A percentile compares a stretch with the other conserved stretches of the same genome.
Evolutionary conservation across 805 yeast genomes (phyloP).

Genomic region (Yamadazyma phyllophila): DNA sequence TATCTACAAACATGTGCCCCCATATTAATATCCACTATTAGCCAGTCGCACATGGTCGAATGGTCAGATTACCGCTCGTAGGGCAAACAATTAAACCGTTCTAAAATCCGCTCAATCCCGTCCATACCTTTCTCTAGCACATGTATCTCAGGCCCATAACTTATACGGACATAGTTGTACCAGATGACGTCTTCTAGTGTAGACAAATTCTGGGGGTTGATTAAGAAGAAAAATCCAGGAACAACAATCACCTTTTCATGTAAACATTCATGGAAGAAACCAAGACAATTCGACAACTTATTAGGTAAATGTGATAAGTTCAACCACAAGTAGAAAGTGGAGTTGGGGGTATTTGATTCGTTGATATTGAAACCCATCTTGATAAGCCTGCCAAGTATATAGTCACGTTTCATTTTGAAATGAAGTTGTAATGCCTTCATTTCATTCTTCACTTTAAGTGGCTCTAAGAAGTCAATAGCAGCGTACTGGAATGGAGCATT

Average conservation of each 20-base stretch:
- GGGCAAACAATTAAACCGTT: slow-evolving; percentile 43
- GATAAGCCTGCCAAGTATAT: slow-evolving; percentile 45
- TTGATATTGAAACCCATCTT: slow-evolving; percentile 55
- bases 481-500: slow-evolving; percentile 62
- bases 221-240: slow-evolving; percentile 61
- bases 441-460: slow-evolving; percentile 48
- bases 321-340: slow-evolving; percentile 61
- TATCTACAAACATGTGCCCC: background rate
- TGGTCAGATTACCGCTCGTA: slow-evolving; percentile 13
- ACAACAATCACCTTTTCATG: slow-evolving; percentile 60
- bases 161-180: slow-evolving; percentile 57
- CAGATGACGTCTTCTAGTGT: slow-evolving; percentile 53
- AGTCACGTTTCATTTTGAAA: slow-evolving; percentile 57
- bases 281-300: slow-evolving; percentile 54
- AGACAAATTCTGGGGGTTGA: slow-evolving; percentile 51
- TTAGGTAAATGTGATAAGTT: slow-evolving; percentile 55
- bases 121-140: slow-evolving; percentile 56
- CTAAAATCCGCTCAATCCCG: slow-evolving; percentile 51
- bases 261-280: slow-evolving; percentile 61
- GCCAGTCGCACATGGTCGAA: slow-evolving; percentile 3
- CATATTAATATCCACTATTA: background rate
- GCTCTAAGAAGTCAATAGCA: slow-evolving; percentile 53
- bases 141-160: slow-evolving; percentile 58
- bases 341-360: slow-evolving; percentile 46
- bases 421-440: slow-evolving; percentile 58